Percentiles rank a stretch among this genome's conserved stretches.
These are phyloP conservation scores for Calocera viscosa DNA, from an alignment of 768 basidiomycete species.

Conservation along the genomic window DNA sequence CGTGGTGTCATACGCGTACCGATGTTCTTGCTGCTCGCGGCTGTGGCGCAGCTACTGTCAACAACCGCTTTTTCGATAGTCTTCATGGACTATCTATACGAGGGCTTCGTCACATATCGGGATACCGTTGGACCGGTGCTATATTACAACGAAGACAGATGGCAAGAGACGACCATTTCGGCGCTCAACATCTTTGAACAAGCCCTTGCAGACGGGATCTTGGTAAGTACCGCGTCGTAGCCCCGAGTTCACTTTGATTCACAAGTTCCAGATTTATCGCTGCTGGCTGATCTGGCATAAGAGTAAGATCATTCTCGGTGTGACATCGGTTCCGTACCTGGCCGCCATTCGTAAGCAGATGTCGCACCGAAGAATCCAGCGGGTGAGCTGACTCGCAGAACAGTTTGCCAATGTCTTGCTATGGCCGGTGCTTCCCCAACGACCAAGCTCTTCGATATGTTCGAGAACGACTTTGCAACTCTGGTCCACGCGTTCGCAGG, in stretches of 20 bases:
- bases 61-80: not conserved
- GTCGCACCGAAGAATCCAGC: no score
- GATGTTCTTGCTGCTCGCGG: not conserved
- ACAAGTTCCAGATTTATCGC: not conserved
- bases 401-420: no score
- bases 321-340: not conserved
- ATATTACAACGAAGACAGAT: not conserved
- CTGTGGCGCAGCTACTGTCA: not conserved
- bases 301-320: not conserved
- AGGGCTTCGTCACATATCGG: not conserved
- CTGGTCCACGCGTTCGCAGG: no score
- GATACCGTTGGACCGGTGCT: not conserved
- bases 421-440: no score
- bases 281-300: slow-evolving; percentile 4
- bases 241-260: not conserved
- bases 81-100: slow-evolving; percentile 1
- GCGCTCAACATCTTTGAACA: slow-evolving; percentile 3
- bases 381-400: no score
- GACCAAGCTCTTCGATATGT: no score
- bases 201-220: not conserved
- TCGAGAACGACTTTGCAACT: no score
- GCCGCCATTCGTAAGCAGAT: not conserved
- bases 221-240: not conserved
- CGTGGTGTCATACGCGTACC: not conserved
- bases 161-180: slow-evolving; percentile 1